A percentile compares a stretch with the other conserved stretches of the same genome.
Conservation (phyloP, 2,329 filamentous ascomycete species). For the Alternaria atra region DNA sequence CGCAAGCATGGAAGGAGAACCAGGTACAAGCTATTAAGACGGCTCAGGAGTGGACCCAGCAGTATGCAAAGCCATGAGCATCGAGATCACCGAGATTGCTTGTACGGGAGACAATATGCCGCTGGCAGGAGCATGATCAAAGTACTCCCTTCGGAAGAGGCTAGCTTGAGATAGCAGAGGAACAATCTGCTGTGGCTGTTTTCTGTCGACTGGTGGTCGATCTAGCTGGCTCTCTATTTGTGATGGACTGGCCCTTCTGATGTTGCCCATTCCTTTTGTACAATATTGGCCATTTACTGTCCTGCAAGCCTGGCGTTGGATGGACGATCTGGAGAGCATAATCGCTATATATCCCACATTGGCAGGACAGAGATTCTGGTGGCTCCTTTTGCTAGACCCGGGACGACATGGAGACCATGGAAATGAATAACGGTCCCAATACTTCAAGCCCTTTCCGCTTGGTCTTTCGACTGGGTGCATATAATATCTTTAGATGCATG, state of each 20-base stretch:
- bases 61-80: slow-evolving; percentile 68
- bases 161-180: slow-evolving; percentile 3
- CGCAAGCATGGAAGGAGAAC: slow-evolving; percentile 97
- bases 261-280: slow-evolving; percentile 13
- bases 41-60: slow-evolving; percentile 88
- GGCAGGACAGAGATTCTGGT: slow-evolving; percentile 21
- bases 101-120: neutral
- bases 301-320: slow-evolving; percentile 30
- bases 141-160: neutral
- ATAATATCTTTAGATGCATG: neutral
- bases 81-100: neutral
- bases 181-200: neutral
- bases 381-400: slow-evolving; percentile 5
- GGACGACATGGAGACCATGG: slow-evolving; percentile 24
- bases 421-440: slow-evolving; percentile 29
- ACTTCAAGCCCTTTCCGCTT: neutral
- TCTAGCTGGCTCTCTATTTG: neutral
- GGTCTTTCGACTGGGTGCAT: neutral
- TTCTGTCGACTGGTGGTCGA: neutral
- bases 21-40: slow-evolving; percentile 91
- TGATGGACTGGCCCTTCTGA: slow-evolving; percentile 4
- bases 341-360: slow-evolving; percentile 23
- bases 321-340: slow-evolving; percentile 29
- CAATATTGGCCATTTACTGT: slow-evolving; percentile 22
- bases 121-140: neutral